Base-by-base conservation (phyloP, 2,329 filamentous ascomycete species). In the Leptographium galeiforme region DNA sequence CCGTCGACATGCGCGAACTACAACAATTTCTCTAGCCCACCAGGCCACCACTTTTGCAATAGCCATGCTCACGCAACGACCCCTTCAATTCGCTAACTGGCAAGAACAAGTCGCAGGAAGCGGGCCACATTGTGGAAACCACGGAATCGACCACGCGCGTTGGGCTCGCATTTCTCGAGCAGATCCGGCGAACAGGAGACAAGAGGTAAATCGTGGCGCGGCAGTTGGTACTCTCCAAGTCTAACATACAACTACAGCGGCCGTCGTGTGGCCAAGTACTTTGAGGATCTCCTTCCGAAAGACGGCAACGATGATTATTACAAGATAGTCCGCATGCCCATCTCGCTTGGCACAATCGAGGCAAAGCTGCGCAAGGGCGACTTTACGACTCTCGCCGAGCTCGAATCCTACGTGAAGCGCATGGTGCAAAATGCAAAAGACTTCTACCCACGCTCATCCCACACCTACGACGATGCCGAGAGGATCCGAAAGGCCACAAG, bases 351-450 rank as follows among this genome's bases (percentile, higher is more conserved):
- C 60, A 84, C 77, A 2, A 84, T 94, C 56, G 86, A 94, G 71
- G 73, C 74, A 47, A 91, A 88, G 67, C 74, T 95, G 50, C 76
- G 79, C 51, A 74, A 79, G 50, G 72, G 78, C 61, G 77, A 82
- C 58, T 94, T 95, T 64, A 65, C 76, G 14, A 85, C 71, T 51
- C 74, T 95, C 49, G 82, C 87, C 7, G 76, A 84, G 50, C 72
- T 95, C 13, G 89, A 95, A 67, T 84, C 85, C 63, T 90, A 90
- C 64, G 79, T 91, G 64, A 94, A 93, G 72, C 83, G 89, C 58
- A 86, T 95, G 76, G 85, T 95, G 53, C 77, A 81, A 58, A 95
- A 95, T 63, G 87, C 87, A 39, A 95, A 95, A 67, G 82, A 88
- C 52, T 93, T 81, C 69, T 91, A 91, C 63, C 76, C 83, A 56